A percentile compares a stretch with the other conserved stretches of the same genome.
Conservation (phyloP, 169 alveolate species). For the Eimeria zaria region DNA sequence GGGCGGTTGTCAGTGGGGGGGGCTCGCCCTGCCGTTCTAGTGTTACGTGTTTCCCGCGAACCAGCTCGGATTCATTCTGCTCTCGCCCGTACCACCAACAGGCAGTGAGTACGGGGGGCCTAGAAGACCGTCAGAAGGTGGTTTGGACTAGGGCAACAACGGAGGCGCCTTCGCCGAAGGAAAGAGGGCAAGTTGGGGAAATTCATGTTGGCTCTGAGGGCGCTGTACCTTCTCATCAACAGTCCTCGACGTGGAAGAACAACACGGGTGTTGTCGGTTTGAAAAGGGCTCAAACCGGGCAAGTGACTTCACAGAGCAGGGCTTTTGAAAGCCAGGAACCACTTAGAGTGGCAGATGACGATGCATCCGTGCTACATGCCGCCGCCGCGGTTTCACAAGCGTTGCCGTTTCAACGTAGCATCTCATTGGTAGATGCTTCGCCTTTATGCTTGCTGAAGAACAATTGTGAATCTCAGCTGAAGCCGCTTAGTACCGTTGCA, state of each 20-base stretch:
- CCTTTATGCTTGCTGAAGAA: background rate
- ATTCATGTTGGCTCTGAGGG: background rate
- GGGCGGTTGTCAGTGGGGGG: background rate
- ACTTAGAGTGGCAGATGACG: background rate
- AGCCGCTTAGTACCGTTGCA: conserved; percentile 2
- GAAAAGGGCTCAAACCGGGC: background rate
- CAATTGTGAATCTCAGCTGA: background rate
- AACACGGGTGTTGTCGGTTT: background rate
- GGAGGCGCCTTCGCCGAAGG: background rate
- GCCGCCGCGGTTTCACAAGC: background rate
- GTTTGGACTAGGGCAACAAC: background rate
- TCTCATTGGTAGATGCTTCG: background rate
- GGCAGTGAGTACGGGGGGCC: background rate
- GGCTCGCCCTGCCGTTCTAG: conserved; percentile 4
- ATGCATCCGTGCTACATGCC: background rate
- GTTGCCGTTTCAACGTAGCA: background rate
- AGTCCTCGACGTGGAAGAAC: background rate
- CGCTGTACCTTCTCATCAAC: background rate
- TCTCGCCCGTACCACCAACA: background rate
- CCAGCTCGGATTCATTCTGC: background rate
- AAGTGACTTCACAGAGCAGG: background rate
- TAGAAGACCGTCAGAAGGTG: background rate
- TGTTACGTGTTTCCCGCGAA: background rate
- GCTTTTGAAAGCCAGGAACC: background rate
- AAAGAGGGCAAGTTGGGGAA: background rate